Base-by-base conservation (phyloP, 305 asterid species). In the Fraxinus paxiana region DNA sequence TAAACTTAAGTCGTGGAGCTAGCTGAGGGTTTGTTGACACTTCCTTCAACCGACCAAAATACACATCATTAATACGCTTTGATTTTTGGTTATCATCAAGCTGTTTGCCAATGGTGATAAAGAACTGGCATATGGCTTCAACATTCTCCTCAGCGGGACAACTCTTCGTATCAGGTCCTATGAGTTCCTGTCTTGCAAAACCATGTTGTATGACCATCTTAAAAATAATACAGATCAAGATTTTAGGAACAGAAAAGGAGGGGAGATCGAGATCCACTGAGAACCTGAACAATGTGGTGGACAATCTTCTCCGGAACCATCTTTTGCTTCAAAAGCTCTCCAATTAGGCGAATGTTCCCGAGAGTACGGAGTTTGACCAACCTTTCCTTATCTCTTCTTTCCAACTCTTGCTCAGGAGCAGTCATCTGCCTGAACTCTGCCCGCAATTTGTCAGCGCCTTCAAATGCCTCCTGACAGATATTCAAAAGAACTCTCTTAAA, bases 81-180 rank as follows among this genome's bases (percentile, higher is more conserved):
- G 99, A 90, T 76, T 90, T 95, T 86, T 79, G 94, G 91, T 80
- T 95, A 84, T 92, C 94, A 76, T 91, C 95, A 51, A 95, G 99
- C 91, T 92, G 97, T 79, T 92, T 95, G 59, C 99, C 99, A 31
- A 95, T 93, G 54, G 99, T 95, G 83, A 79, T 89, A 85, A 95
- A 95, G 92, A 95, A 95, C 51, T 95, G 98, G 81, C 99, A 95
- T 82, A 95, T 95, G 74, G 98, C 99, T 88, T 95, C 98, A 7
- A 94, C 97, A 81, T 92, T 94, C 81, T 94, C 97, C 84, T 94
- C 98, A 37, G 87, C 97, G 0, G 97, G 98, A 71, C 93, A 90
- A 77, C 81, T 88, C 81, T 88, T 83, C 34, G 83, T 79, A 79
- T 94, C 97, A 20, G 65, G 81, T 77, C 84, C 90, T 72, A 87